Base-by-base conservation (phyloP, 2,329 filamentous ascomycete genomes). In the Teratosphaeriaceae sp. region DNA sequence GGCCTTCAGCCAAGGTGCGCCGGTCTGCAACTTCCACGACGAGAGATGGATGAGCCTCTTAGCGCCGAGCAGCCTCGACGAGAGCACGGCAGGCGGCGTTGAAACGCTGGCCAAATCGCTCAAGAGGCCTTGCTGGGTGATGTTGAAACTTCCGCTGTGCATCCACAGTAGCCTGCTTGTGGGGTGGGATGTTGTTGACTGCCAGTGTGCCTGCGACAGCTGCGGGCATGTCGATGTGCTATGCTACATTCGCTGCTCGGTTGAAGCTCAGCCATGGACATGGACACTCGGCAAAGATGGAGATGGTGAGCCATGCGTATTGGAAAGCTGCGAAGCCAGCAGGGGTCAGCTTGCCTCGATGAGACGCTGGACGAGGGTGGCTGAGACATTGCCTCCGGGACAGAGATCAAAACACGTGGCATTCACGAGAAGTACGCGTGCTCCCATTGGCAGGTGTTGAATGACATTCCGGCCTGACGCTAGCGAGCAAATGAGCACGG, bases 161-260 rank as follows among this genome's bases (percentile, higher is more conserved):
- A 49, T 42, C 18, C 52, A 55, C 27, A 38, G 40, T 24, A 38
- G 50, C n/a, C 45, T 47, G 27, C 38, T 52, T 15, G 13, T 51
- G 1, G 46, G 44, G 9, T 55, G 50, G 50, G 39, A 50, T 36
- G 40, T 42, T 18, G 21, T 27, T 9, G 38, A 43, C n/a, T 51
- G 50, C 38, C 23, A 26, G 6, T 55, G 51, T 34, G 48, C 42
- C 4, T 55, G 52, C 27, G 42, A 49, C 22, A 47, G 45, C 29
- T 55, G 52, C 29, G 47, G 47, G 3, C 52, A 55, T 29, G 51
- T 47, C 22, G 37, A 40, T 19, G 45, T 55, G 13, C 18, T 38
- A 4, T 55, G 50, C 42, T 42, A 50, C 23, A 38, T 55, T 22
- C 37, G 52, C n/a, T 15, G 53, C 16, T 43, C 46, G 30, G 23